Base-by-base conservation (phyloP, 2,329 filamentous ascomycete species). In the Pestalotiopsis sp. region DNA sequence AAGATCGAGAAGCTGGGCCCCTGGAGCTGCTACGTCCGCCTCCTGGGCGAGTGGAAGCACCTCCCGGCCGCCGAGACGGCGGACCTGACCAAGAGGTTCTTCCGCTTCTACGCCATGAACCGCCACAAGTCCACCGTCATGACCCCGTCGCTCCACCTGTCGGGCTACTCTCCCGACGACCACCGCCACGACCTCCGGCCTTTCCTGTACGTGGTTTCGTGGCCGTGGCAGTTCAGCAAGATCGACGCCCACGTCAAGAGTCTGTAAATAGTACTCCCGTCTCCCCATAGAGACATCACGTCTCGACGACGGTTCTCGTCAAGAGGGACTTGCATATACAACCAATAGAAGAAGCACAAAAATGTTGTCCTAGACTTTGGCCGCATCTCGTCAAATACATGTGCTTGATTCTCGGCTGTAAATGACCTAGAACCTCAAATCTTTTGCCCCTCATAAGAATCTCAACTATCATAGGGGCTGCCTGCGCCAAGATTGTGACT, bases 101-200 rank as follows among this genome's bases (percentile, higher is more conserved):
- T 81, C 75, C 81, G 80, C 71, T 88, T 84, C 74, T 90, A 91
- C 23, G 0, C 40, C 14, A 87, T 90, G 74, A 91, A 92, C 76
- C 80, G 90, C 14, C 90, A 92, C 76, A 92, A 92, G 80, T 87
- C 88, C 83, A 91, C 89, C 0, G 85, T 85, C 1, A 78, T 90
- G 65, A 91, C 89, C 3, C 88, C 89, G 0, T 83, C 84, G 3
- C 81, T 89, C 52, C 89, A 90, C 70, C 78, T 75, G 65, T 76
- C 78, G 36, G 75, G 74, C 23, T 77, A 78, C 68, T 80, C 78
- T 36, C 81, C 82, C 2, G 82, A 84, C 65, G 82, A 84, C 73
- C 81, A 84, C 70, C 75, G 82, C 23, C 82, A 79, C 31, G 82
- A 82, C 63, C 74, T 80, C 17, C 77, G 80, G 5, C 80, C 80